Base-by-base conservation (phyloP, 2,329 filamentous ascomycete species). In the Ciborinia camelliae region DNA sequence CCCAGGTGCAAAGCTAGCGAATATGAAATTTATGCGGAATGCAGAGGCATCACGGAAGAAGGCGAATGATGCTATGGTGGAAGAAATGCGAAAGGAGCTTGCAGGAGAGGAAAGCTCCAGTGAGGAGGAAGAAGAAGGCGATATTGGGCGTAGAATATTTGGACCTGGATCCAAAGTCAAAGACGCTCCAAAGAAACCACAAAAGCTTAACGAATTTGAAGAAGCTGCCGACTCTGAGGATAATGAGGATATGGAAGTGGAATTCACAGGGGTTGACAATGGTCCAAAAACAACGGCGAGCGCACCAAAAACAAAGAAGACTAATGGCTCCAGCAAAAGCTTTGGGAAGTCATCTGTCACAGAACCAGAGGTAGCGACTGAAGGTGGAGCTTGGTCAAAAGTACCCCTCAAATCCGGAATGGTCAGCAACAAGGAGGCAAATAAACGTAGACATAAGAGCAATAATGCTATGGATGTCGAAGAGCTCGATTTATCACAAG, bases 21-120 rank as follows among this genome's bases (percentile, higher is more conserved):
- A 85, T 60, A 92, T 99, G 89, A 91, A 91, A 67, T 99, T 99
- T 75, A 98, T 99, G 95, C 87, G 89, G 72, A 92, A 89, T 70
- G 91, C 92, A 1, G 93, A 97, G 73, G 90, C 89, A 35, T 82
- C 87, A 45, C 86, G 87, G 72, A 92, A 89, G 76, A 86, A 89
- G 68, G 84, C 87, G 65, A 97, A 98, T 70, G 91, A 97, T 71
- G 89, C 90, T 64, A 85, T 91, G 64, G 79, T 91, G 15, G 82
- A 81, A 50, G 82, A 86, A 70, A 85, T 97, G 57, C 84, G 88
- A 57, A 85, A 86, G 64, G 90, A 94, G 55, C 80, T 97, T 28
- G 81, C 81, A 58, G 82, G 82, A 2, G 84, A 84, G 50, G 87
- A 88, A 35, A 88, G 86, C 6, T 81, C 85, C 26, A 79, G 79